Base-by-base conservation (phyloP, 2,329 filamentous ascomycete species). In the Chaetomiaceae sp. region DNA sequence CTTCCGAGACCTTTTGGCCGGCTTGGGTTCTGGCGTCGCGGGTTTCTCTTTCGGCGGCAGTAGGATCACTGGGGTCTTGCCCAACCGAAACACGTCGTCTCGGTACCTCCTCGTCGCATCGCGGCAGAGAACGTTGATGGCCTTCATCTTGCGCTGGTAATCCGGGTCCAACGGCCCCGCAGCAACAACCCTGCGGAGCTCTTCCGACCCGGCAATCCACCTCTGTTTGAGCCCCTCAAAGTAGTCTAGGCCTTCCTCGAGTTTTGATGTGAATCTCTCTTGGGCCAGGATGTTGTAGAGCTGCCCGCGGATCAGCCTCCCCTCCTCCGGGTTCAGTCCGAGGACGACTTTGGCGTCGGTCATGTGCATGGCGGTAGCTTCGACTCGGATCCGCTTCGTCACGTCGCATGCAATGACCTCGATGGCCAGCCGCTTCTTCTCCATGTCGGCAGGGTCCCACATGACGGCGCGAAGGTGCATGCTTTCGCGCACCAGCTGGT, bases 351-450 rank as follows among this genome's bases (percentile, higher is more conserved):
- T 91, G 4, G 87, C 87, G 54, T 90, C 85, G 1, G 82, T 78
- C 40, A 92, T 79, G 1, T 82, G 85, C 78, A 92, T 84, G n/a
- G 80, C 75, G 30, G 75, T 77, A 44, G 83, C 80, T 53, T 82
- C 66, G 11, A 81, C 62, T 16, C 89, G 81, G 75, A 91, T 84
- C 18, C 86, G 77, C 69, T 94, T 94, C 1, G 87, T 91, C 27
- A 92, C 86, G 69, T 92, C 88, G 25, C 82, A 86, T 64, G 87
- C 90, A 21, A 95, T 84, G 41, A 90, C 80, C 65, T 95, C 89
- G 5, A 95, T 72, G 0, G 88, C 87, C 41, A 89, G 74, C 33
- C 77, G 77, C 65, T 85, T 87, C 37, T 76, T 73, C 38, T 86
- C 82, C 14, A 79, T 67, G 20, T 83, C 74, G 3, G 78, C 76